A percentile compares a stretch with the other conserved stretches of the same genome.
These are phyloP conservation scores for Closterium sp. DNA, from an alignment of 139 green algal genomes.

Conservation along the genomic window DNA sequence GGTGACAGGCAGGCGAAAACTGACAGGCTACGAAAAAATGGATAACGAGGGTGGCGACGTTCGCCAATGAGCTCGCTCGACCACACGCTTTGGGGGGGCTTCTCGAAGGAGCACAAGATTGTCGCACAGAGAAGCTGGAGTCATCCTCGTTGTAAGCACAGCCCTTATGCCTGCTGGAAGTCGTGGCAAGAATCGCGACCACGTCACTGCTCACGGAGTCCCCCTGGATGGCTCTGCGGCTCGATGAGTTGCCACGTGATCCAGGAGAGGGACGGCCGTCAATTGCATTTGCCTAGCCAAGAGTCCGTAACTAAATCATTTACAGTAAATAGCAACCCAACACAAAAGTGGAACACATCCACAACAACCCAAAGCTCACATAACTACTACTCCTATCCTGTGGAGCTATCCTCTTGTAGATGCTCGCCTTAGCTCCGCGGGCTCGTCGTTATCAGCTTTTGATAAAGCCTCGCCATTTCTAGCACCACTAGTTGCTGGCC, in stretches of 20 bases:
- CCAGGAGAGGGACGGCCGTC: neutral
- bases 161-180: neutral
- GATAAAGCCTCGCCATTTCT: neutral
- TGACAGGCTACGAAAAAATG: neutral
- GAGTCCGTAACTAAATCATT: neutral
- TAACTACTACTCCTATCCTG: neutral
- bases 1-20: neutral
- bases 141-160: too few relatives aligned
- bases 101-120: neutral
- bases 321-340: neutral
- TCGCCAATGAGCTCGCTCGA: neutral
- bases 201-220: neutral
- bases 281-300: neutral
- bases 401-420: neutral
- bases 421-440: neutral
- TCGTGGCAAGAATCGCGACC: neutral
- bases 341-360: neutral
- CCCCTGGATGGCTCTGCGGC: neutral
- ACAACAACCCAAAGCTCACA: too few relatives aligned
- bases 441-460: neutral
- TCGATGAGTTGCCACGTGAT: neutral
- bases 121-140: neutral
- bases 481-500: neutral
- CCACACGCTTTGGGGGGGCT: neutral
- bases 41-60: neutral